Percentiles rank a stretch among this genome's conserved stretches.
phyloP scores from a whole-genome alignment of 306 rosid genomes.

The Inga oerstediana region DNA sequence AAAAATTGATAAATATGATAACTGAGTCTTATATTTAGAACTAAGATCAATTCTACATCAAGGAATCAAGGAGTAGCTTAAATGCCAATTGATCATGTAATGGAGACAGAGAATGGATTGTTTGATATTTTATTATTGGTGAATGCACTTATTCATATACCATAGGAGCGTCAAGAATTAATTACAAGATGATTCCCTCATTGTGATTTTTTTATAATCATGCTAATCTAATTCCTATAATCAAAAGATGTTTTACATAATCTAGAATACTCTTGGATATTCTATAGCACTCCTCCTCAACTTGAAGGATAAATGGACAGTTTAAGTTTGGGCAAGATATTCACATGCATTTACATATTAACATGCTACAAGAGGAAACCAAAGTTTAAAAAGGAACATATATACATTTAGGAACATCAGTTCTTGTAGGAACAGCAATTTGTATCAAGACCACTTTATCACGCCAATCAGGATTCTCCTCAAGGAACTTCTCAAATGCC shows the following conservation, averaged over 20 bases:
- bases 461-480: constrained; percentile 89
- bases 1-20: too few species aligned
- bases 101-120: background rate
- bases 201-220: background rate
- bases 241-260: background rate
- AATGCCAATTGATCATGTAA: background rate
- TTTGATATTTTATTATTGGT: background rate
- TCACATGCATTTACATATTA: background rate
- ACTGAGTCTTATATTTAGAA: too few species aligned
- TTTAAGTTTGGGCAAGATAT: background rate
- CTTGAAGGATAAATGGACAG: background rate
- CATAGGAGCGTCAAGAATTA: background rate
- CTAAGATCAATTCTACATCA: too few species aligned
- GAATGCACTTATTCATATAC: background rate
- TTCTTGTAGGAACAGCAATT: constrained; percentile 97
- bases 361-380: constrained; percentile 27
- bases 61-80: too few species aligned
- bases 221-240: background rate
- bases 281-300: background rate
- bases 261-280: background rate
- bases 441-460: constrained; percentile 95
- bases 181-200: background rate
- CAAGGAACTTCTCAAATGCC: constrained; percentile 95
- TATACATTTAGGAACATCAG: constrained; percentile 82
- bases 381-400: constrained; percentile 43